These are phyloP conservation scores for Aspergillus taichungensis DNA, from an alignment of 495 filamentous ascomycete species.

Conservation along the genomic window DNA sequence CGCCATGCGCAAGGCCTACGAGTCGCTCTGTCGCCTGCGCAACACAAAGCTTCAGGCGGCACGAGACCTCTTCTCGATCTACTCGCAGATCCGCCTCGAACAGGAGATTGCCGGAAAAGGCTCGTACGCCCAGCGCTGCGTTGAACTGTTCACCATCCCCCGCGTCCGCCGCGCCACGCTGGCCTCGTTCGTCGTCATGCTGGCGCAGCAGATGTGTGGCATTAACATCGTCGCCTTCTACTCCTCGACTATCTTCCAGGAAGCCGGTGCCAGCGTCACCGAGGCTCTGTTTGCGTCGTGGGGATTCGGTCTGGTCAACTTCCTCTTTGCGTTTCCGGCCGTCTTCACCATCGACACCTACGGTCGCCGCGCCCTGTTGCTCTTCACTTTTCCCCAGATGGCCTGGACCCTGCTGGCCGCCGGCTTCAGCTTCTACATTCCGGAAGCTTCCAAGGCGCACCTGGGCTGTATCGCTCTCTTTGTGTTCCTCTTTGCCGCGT, in stretches of 20 bases:
- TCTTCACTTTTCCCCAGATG: conserved; percentile 85
- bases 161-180: conserved; percentile 58
- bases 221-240: conserved; percentile 80
- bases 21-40: conserved; percentile 52
- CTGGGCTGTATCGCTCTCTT: conserved; percentile 55
- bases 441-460: conserved; percentile 39
- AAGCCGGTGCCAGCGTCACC: conserved; percentile 49
- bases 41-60: conserved; percentile 52
- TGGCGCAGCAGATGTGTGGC: conserved; percentile 81
- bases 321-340: conserved; percentile 75
- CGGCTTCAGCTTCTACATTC: conserved; percentile 63
- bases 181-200: conserved; percentile 59
- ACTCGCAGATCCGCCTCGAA: conserved; percentile 51
- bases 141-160: conserved; percentile 60
- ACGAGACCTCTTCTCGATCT: conserved; percentile 58
- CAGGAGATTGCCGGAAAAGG: conserved; percentile 32
- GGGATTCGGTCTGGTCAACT: conserved; percentile 76
- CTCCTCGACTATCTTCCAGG: conserved; percentile 60
- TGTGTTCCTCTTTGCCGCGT: conserved; percentile 56
- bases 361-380: conserved; percentile 63
- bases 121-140: conserved; percentile 48
- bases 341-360: conserved; percentile 82
- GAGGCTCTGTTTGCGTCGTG: conserved; percentile 62
- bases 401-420: conserved; percentile 66
- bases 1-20: conserved; percentile 45